Evolutionary conservation across 2,329 filamentous ascomycete species (phyloP).

Genomic region (Fusarium liriodendri): DNA sequence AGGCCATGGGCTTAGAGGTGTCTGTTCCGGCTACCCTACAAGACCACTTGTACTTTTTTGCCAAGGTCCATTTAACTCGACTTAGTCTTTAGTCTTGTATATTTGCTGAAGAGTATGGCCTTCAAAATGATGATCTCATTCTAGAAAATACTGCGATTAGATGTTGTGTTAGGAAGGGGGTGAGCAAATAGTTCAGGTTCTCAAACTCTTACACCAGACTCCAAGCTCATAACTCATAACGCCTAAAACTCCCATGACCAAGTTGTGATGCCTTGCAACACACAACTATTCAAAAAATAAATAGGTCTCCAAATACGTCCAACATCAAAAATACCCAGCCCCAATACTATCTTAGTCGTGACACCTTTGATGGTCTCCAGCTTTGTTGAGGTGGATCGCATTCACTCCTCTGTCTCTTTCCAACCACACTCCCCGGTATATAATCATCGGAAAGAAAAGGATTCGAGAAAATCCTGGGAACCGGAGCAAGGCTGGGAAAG

Average conservation of each 20-base stretch:
- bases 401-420: background rate
- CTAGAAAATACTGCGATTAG: background rate
- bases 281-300: too few species aligned
- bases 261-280: too few species aligned
- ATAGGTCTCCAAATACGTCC: too few species aligned
- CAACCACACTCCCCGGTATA: background rate
- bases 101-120: background rate
- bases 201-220: too few species aligned
- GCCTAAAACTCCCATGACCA: too few species aligned
- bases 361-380: background rate
- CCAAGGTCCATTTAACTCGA: background rate
- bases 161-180: background rate
- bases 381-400: background rate
- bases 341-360: background rate
- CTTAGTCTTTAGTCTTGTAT: background rate
- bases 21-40: background rate
- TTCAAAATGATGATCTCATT: background rate
- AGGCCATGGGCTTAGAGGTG: background rate
- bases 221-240: too few species aligned
- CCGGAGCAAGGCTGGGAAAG: background rate
- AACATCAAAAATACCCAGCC: too few species aligned
- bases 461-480: background rate
- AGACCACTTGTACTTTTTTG: background rate
- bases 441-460: background rate
- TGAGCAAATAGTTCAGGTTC: background rate